phyloP scores from a whole-genome alignment of 2,329 filamentous ascomycete genomes.

The Penicillium sp. region DNA sequence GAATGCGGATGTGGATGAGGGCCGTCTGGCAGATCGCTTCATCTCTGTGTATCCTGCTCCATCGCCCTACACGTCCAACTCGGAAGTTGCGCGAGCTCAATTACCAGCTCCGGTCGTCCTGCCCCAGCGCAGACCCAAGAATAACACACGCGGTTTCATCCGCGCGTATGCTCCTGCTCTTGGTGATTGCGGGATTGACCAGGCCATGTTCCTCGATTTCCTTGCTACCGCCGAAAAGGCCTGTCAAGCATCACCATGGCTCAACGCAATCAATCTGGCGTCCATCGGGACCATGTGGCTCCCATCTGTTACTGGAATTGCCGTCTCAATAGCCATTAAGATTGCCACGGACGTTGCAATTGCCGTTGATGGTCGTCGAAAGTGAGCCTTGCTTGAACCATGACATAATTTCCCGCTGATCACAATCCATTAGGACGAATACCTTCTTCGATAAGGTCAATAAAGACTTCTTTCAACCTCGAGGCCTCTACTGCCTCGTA shows the following conservation, averaged over 20 bases:
- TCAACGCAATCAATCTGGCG: slow-evolving; percentile 45
- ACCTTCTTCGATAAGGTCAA: slow-evolving; percentile 58
- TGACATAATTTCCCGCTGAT: background rate
- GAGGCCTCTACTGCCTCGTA: slow-evolving; percentile 55
- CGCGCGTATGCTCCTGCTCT: slow-evolving; percentile 41
- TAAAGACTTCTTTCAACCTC: slow-evolving; percentile 56
- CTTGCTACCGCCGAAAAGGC: slow-evolving; percentile 39
- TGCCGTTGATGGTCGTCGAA: slow-evolving; percentile 37
- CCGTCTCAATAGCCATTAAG: slow-evolving; percentile 46
- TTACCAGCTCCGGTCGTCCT: slow-evolving; percentile 40
- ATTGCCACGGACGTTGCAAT: slow-evolving; percentile 44
- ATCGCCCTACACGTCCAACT: slow-evolving; percentile 3
- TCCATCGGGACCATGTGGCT: slow-evolving; percentile 40
- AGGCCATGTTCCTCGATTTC: slow-evolving; percentile 39
- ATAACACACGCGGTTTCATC: slow-evolving; percentile 39
- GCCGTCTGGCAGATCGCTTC: slow-evolving; percentile 16
- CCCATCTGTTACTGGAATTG: slow-evolving; percentile 43
- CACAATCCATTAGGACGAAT: slow-evolving; percentile 41
- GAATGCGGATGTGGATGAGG: slow-evolving; percentile 2
- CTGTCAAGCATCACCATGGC: slow-evolving; percentile 37
- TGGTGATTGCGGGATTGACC: slow-evolving; percentile 33
- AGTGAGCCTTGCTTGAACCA: slow-evolving; percentile 28
- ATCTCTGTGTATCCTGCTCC: slow-evolving; percentile 9
- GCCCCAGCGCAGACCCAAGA: slow-evolving; percentile 39
- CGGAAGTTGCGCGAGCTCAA: background rate